These are phyloP conservation scores for Termitomyces sp. DNA, from an alignment of 768 basidiomycete species.

Conservation along the genomic window DNA sequence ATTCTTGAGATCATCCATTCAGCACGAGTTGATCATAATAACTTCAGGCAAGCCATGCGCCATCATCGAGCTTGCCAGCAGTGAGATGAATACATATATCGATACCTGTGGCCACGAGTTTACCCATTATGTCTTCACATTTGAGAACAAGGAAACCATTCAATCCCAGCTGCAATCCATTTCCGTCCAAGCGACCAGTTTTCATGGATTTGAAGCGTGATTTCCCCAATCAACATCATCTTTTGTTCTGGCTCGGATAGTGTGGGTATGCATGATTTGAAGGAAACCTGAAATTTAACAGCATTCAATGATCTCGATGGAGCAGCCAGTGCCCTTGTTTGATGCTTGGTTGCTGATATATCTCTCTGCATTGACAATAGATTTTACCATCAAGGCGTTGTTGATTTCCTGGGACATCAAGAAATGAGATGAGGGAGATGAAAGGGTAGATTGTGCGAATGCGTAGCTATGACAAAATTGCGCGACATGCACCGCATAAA, in stretches of 20 bases:
- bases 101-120: slow-evolving; percentile 32
- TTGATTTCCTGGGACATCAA: not conserved
- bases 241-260: slow-evolving; percentile 22
- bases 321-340: too few species aligned
- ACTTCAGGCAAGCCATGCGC: slow-evolving; percentile 60
- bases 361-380: too few species aligned
- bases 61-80: slow-evolving; percentile 54
- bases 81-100: slow-evolving; percentile 49
- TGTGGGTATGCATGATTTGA: not conserved
- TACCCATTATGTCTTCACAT: not conserved
- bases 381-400: not conserved
- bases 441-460: not conserved
- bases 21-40: slow-evolving; percentile 27
- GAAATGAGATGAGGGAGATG: not conserved
- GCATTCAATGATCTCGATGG: too few species aligned
- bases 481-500: not conserved
- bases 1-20: not conserved
- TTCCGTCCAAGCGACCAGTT: slow-evolving; percentile 57
- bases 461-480: not conserved
- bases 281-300: too few species aligned
- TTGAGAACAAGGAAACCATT: slow-evolving; percentile 24
- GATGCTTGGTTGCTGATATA: not conserved
- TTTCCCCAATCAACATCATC: slow-evolving; percentile 54
- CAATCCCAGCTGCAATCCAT: slow-evolving; percentile 49
- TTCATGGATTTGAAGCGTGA: slow-evolving; percentile 58